phyloP scores from a whole-genome alignment of 345 rosid genomes.

The Rubroshorea leprosula region DNA sequence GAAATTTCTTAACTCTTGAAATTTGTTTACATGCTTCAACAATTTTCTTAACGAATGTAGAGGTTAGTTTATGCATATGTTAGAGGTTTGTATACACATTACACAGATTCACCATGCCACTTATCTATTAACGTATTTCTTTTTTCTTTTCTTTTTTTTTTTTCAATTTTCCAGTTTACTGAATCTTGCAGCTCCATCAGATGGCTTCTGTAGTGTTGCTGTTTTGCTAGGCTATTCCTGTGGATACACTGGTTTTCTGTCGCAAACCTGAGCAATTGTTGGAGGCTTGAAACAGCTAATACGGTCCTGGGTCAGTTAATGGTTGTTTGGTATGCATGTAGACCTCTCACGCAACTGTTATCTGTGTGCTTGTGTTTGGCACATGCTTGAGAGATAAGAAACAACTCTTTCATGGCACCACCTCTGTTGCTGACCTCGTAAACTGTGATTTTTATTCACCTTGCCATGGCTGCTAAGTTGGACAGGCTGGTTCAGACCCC shows the following conservation, averaged over 20 bases:
- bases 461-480: slow-evolving; percentile 76
- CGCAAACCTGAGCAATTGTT: no score
- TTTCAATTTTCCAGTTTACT: neutral
- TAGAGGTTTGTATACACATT: neutral
- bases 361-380: slow-evolving; percentile 19
- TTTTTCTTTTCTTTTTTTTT: neutral
- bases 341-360: neutral
- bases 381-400: slow-evolving; percentile 37
- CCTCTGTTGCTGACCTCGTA: slow-evolving; percentile 30
- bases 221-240: neutral
- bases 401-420: slow-evolving; percentile 35
- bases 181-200: neutral
- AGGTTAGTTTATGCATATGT: neutral
- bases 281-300: no score
- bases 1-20: neutral
- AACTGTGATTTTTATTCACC: slow-evolving; percentile 25
- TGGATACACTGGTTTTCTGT: no score
- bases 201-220: neutral
- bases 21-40: neutral
- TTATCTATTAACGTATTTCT: neutral
- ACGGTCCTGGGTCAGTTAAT: no score
- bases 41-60: neutral
- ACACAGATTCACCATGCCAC: no score
- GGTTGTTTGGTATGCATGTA: no score
- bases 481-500: slow-evolving; percentile 98